These are phyloP conservation scores for Umbelopsis ramanniana DNA, from an alignment of 192 early-diverging fungal genomes.

Conservation along the genomic window DNA sequence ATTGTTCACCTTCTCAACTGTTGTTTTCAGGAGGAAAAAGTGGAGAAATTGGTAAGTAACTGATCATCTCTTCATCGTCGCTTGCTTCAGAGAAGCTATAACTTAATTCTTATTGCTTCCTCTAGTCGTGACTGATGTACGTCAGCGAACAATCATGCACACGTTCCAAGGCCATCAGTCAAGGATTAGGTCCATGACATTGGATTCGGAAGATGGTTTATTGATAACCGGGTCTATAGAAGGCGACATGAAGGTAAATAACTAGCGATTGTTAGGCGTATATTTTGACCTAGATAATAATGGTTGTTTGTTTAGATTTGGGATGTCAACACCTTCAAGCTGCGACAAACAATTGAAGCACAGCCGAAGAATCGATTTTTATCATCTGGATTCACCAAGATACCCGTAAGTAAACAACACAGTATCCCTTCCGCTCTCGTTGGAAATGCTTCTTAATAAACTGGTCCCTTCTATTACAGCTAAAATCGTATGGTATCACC, in stretches of 20 bases:
- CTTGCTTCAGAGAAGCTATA: not conserved
- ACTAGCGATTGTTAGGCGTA: not conserved
- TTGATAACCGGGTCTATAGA: constrained; percentile 72
- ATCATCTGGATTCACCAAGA: constrained; percentile 49
- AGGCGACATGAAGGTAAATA: constrained; percentile 66
- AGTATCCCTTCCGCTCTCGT: too few species aligned
- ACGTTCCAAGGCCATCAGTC: constrained; percentile 71
- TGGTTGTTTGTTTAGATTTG: constrained; percentile 42
- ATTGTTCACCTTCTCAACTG: constrained; percentile 60
- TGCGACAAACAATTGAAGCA: constrained; percentile 44
- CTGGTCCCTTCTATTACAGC: constrained; percentile 22
- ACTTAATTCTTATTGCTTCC: not conserved
- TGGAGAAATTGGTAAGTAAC: constrained; percentile 72
- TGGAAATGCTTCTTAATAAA: not conserved
- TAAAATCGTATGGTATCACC: constrained; percentile 67
- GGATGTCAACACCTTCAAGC: constrained; percentile 55
- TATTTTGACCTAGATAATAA: not conserved
- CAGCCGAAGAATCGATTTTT: constrained; percentile 56
- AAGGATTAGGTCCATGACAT: constrained; percentile 63
- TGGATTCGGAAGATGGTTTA: constrained; percentile 60
- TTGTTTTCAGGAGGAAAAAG: constrained; percentile 75
- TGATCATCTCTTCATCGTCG: not conserved
- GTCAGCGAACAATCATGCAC: constrained; percentile 67
- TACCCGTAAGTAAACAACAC: constrained; percentile 45
- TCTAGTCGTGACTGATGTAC: constrained; percentile 72